Evolutionary conservation across 2,329 filamentous ascomycete genomes (phyloP).

Genomic region (Coniochaeta sp.): DNA sequence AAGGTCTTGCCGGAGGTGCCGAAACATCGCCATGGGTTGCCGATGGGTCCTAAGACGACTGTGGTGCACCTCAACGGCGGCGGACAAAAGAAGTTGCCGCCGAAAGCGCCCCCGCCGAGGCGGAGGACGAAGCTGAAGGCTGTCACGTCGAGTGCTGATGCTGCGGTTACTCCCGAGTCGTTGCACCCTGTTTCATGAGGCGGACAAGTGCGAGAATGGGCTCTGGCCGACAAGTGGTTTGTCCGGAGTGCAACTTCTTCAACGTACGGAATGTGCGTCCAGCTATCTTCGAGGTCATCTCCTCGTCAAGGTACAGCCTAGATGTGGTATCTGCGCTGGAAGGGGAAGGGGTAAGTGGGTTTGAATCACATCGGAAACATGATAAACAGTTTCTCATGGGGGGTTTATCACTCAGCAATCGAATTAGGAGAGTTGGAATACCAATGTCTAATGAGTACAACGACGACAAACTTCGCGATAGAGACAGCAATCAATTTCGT

Average conservation of each 20-base stretch:
- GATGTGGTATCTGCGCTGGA: neutral
- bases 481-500: neutral
- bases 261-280: neutral
- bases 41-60: conserved; percentile 16
- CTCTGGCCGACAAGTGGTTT: neutral
- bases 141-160: conserved; percentile 8
- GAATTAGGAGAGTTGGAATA: neutral
- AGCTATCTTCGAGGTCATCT: neutral
- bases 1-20: conserved; percentile 47
- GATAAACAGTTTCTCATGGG: neutral
- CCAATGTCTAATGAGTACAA: neutral
- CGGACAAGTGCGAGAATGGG: neutral
- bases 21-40: conserved; percentile 46
- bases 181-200: conserved; percentile 2
- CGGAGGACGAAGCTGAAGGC: conserved; percentile 4
- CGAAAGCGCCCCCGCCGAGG: neutral
- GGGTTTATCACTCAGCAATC: neutral
- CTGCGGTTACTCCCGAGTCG: neutral
- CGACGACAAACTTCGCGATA: neutral
- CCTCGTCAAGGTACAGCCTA: neutral
- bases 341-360: too few relatives aligned
- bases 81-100: conserved; percentile 5
- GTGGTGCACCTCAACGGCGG: conserved; percentile 8
- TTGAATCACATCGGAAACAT: neutral
- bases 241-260: neutral